phyloP scores from a whole-genome alignment of 495 filamentous ascomycete species.

The Parmelia sp. region DNA sequence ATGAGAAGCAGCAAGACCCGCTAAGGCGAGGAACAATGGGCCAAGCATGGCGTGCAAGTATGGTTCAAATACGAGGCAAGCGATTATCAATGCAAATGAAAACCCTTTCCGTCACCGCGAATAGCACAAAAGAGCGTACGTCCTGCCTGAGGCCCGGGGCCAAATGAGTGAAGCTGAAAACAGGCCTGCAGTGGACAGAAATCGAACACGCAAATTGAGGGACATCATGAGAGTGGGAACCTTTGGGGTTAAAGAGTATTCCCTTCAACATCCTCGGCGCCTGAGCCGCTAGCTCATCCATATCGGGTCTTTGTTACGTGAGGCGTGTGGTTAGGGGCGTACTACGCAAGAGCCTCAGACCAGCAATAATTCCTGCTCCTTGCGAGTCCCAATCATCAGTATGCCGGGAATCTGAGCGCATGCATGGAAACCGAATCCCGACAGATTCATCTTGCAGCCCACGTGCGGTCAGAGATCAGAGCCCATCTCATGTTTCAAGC shows the following conservation, averaged over 20 bases:
- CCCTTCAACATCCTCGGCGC: neutral
- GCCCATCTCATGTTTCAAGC: neutral
- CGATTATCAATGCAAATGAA: neutral
- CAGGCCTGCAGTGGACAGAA: neutral
- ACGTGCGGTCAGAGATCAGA: neutral
- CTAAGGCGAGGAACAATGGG: slow-evolving; percentile 5
- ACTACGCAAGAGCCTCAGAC: neutral
- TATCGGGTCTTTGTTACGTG: neutral
- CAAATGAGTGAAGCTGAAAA: neutral
- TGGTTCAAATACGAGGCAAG: neutral
- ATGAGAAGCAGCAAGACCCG: slow-evolving; percentile 4
- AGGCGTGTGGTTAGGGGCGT: neutral
- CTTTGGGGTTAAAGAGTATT: neutral
- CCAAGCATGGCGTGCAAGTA: neutral
- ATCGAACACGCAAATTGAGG: neutral
- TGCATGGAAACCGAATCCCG: neutral
- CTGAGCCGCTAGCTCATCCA: neutral
- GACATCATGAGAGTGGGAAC: neutral
- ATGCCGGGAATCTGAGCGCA: neutral
- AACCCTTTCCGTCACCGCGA: neutral
- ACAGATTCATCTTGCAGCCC: neutral
- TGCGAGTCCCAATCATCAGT: neutral
- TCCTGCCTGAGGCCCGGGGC: neutral
- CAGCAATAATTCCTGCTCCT: neutral
- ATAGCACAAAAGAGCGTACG: neutral